Conservation (phyloP, 1,284 basidiomycete genomes). For the Ganoderma multipileum region DNA sequence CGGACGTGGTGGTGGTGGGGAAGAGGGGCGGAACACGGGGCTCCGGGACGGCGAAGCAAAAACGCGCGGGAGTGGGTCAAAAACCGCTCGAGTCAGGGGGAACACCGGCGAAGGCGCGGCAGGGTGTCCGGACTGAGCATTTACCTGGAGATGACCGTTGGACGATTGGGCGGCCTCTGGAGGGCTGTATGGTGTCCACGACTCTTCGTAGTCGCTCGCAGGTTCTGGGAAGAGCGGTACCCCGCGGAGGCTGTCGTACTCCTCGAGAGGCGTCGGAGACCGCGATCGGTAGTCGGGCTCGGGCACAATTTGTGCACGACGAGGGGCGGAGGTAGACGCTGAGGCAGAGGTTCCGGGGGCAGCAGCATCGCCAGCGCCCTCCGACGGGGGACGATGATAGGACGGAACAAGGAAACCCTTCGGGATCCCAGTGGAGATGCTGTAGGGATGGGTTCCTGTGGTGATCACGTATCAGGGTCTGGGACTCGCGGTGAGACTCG, state of each 20-base stretch:
- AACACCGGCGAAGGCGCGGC: background rate
- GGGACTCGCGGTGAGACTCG: background rate
- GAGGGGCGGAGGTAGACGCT: background rate
- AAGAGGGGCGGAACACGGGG: background rate
- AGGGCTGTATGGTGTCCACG: background rate
- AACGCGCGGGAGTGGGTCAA: background rate
- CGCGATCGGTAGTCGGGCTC: background rate
- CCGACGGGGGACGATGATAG: background rate
- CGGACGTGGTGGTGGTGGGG: background rate
- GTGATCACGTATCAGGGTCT: background rate
- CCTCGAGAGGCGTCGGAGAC: background rate
- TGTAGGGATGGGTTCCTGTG: background rate
- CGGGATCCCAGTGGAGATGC: background rate
- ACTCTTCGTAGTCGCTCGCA: constrained; percentile 4
- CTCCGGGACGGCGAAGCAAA: background rate
- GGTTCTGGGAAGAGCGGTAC: background rate
- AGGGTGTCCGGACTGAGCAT: background rate
- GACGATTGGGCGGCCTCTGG: background rate
- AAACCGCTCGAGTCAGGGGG: background rate
- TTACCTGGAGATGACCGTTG: background rate
- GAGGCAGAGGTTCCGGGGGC: background rate
- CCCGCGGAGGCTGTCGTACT: constrained; percentile 3
- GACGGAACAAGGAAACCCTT: background rate
- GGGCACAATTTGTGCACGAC: background rate
- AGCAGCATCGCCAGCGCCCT: background rate